phyloP scores from a whole-genome alignment of 257 asterid genomes.

The Przewalskia tangutica region DNA sequence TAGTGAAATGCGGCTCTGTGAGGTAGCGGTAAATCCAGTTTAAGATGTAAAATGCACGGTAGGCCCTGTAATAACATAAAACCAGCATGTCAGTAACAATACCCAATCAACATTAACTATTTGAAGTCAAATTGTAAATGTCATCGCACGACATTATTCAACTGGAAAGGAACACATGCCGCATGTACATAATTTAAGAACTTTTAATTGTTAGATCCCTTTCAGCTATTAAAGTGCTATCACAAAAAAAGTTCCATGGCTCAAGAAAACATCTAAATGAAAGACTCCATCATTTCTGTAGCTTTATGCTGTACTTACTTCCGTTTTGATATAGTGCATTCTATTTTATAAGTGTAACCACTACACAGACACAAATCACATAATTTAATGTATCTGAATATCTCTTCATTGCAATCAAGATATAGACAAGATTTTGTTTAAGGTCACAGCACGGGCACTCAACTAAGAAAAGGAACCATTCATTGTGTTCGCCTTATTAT shows the following conservation, averaged over 20 bases:
- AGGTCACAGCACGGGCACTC: not conserved
- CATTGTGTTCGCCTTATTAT: not conserved
- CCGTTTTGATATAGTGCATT: not conserved
- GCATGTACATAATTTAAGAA: not conserved
- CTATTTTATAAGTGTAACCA: not conserved
- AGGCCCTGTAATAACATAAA: constrained; percentile 44
- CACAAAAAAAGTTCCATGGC: not conserved
- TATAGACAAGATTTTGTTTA: not conserved
- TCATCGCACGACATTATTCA: not conserved
- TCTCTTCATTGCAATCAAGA: not conserved
- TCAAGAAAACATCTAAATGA: not conserved
- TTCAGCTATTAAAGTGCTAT: not conserved
- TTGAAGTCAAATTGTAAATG: not conserved
- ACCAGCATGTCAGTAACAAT: not conserved
- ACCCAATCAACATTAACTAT: not conserved
- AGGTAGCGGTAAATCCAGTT: constrained; percentile 95
- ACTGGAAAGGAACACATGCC: not conserved
- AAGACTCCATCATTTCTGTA: not conserved
- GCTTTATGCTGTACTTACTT: not conserved
- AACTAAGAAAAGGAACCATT: not conserved
- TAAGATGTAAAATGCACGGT: constrained; percentile 78
- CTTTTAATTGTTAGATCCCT: not conserved
- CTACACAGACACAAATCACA: not conserved
- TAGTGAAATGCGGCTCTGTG: constrained; percentile 53
- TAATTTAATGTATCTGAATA: not conserved